Conservation (phyloP, 257 asterid species). For the Schizonepeta tenuifolia region DNA sequence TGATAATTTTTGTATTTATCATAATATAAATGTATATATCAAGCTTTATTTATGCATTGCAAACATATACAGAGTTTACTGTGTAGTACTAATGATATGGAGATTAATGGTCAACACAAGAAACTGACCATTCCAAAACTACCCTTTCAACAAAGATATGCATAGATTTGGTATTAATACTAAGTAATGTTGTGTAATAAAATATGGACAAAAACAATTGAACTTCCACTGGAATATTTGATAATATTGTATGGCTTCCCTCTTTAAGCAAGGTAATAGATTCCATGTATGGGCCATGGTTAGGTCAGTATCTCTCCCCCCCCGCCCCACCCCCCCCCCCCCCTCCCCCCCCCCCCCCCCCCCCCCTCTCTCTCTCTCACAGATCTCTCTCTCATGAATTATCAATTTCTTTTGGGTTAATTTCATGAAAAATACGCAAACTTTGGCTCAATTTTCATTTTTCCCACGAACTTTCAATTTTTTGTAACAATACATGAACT, state of each 20-base stretch:
- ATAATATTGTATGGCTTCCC: slow-evolving; percentile 26
- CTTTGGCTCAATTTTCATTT: too few relatives aligned
- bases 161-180: slow-evolving; percentile 42
- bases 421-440: too few relatives aligned
- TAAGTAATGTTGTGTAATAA: slow-evolving; percentile 28
- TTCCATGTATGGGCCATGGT: slow-evolving; percentile 41
- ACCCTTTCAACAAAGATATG: slow-evolving; percentile 55
- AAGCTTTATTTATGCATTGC: too few relatives aligned
- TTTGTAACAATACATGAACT: too few relatives aligned
- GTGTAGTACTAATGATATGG: too few relatives aligned
- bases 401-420: background rate
- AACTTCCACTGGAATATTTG: slow-evolving; percentile 3
- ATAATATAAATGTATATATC: background rate
- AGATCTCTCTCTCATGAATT: slow-evolving; percentile 24
- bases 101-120: slow-evolving; percentile 31
- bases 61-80: too few relatives aligned
- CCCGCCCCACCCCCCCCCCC: too few relatives aligned
- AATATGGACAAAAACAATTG: slow-evolving; percentile 31
- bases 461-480: too few relatives aligned
- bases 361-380: too few relatives aligned
- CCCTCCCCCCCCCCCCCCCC: too few relatives aligned
- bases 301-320: slow-evolving; percentile 26
- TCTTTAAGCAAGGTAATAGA: slow-evolving; percentile 39
- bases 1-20: too few relatives aligned
- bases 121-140: slow-evolving; percentile 47